Evolutionary conservation across 768 basidiomycete genomes (phyloP), one percentile per base, ranked within the genome.

Genomic region (Phlegmacium glaucopus): DNA sequence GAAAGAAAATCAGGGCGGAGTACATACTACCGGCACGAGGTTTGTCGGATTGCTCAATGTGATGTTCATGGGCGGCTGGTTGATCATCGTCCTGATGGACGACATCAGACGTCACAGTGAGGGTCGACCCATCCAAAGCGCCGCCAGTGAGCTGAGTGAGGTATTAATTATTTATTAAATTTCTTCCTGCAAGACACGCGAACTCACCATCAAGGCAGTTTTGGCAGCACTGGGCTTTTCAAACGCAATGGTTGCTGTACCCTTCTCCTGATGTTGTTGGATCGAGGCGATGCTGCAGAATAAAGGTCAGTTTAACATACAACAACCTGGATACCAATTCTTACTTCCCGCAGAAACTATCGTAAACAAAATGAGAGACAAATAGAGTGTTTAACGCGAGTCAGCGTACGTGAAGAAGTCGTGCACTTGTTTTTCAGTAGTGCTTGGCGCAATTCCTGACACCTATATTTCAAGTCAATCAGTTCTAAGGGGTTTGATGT

Each of bases 311-410:
- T 13, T 36, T 8, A 13, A 5, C 15, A 15, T 13, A n/a, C 10
- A 9, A n/a, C n/a, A n/a, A n/a, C 17, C 15, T 55, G 4, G 35
- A 10, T 6, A 22, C 40, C 6, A 4, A 60, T 22, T 22, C 79
- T 60, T 60, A 85, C 85, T 80, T 86, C 72, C 93, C 94, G 61
- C 93, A 96, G 71, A 95, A 96, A 2, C 88, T 90, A 51, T 8
- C 26, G 29, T 29, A 29, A 42, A 38, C 32, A 18, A 41, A 42
- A 44, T 7, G 39, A 54, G 55, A 45, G 47, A 45, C 22, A 37
- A 46, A 54, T 29, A 53, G 40, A 40, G n/a, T 28, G 17, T 5
- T n/a, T 13, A 46, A 30, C 15, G 45, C 34, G 13, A 46, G 38
- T 65, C 81, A n/a, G n/a, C n/a, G 39, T 72, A 89, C 88, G 82